A percentile compares a stretch with the other conserved stretches of the same genome.
These are phyloP conservation scores for Yamadazyma siamensis DNA, from an alignment of 1,139 yeast genomes.

Conservation along the genomic window DNA sequence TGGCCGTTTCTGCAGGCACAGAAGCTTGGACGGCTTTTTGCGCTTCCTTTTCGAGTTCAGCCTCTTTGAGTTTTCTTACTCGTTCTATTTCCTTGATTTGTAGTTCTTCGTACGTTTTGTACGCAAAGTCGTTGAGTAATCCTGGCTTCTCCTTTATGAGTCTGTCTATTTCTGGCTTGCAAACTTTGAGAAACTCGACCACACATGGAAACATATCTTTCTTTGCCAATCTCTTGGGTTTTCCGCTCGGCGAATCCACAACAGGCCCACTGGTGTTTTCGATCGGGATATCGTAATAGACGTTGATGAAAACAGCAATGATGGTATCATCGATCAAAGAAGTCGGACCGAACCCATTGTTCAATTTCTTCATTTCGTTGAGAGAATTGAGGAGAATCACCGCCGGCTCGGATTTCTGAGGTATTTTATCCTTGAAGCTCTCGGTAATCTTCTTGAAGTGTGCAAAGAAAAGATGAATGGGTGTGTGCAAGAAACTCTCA, in stretches of 20 bases:
- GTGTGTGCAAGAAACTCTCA: constrained; percentile 48
- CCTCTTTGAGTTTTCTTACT: not conserved
- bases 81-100: not conserved
- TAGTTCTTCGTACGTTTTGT: constrained; percentile 1
- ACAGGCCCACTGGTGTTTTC: constrained; percentile 1
- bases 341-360: constrained; percentile 81
- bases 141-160: constrained; percentile 29
- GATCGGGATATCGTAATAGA: constrained; percentile 31
- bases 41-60: not conserved
- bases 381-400: constrained; percentile 50
- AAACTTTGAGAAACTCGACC: constrained; percentile 29
- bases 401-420: constrained; percentile 23
- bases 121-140: constrained; percentile 29
- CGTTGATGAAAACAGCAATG: constrained; percentile 55
- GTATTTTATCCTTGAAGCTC: constrained; percentile 24
- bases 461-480: constrained; percentile 45
- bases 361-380: constrained; percentile 64
- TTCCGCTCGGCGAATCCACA: constrained; percentile 31
- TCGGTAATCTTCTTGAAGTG: constrained; percentile 36
- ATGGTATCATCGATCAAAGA: constrained; percentile 74
- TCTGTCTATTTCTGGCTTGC: constrained; percentile 30
- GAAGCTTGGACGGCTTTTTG: too few species aligned
- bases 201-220: constrained; percentile 44
- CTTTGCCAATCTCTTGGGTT: constrained; percentile 39
- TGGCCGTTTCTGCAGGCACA: too few species aligned